Base-by-base conservation (phyloP, 176 grass and related monocot genomes). In the Phyllostachys edulis region DNA sequence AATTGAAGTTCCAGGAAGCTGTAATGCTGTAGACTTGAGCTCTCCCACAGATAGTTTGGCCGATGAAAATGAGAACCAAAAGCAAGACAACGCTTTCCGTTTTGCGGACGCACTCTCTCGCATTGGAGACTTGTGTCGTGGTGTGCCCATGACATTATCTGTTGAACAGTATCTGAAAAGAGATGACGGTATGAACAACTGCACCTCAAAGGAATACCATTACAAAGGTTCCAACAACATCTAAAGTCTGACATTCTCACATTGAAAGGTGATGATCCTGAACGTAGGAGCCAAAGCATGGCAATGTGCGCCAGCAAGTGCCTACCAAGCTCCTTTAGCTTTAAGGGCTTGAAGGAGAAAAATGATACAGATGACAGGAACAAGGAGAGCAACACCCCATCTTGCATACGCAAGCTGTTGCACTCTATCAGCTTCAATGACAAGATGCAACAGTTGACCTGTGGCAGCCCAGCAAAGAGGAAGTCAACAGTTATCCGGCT, bases 401-500 rank as follows among this genome's bases (percentile, higher is more conserved):
- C 87, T 36, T 82, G 84, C 60, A 75, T 93, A 51, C 83, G 83
- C 39, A 84, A 87, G 84, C 75, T 95, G 54, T 61, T 93, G 64
- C 91, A 94, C 26, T 98, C 96, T 56, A 68, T 96, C 36, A 95
- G 93, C 82, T 95, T 98, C 47, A 98, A 90, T 65, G 89, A 95
- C n/a, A 95, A 49, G 79, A 83, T 91, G 51, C 86, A 93, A 27
- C 86, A 86, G 39, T 27, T 84, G n/a, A 71, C 91, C 20, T 67
- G 77, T 42, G 88, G 77, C 32, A 91, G 89, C 67, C 85, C 91
- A 11, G 83, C 87, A 73, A 98, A 90, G 77, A 93, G 87, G 73
- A 98, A 88, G 47, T 90, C 96, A 37, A 90, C 96, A 34, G 87
- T 95, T 27, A 90, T 98, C 47, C 88, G 81, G 51, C 80, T 98